Base-by-base conservation (phyloP, 2,329 filamentous ascomycete species). In the Triangularia setosa region DNA sequence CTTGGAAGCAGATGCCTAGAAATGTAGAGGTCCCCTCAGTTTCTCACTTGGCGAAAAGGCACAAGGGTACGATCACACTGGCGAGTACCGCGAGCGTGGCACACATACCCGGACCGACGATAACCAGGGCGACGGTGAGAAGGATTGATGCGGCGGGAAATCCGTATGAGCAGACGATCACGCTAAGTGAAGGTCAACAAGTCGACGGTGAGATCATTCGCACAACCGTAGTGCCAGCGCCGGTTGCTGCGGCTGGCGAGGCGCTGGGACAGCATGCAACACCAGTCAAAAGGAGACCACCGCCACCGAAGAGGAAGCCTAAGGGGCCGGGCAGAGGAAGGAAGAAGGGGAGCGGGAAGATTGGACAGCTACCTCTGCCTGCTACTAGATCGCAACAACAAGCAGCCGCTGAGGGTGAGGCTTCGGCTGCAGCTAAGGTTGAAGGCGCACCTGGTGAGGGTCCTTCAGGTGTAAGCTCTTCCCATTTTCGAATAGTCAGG, bases 171-270 rank as follows among this genome's bases (percentile, higher is more conserved):
- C 92, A 95, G 75, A 92, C 96, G 72, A 87, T 95, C 7, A 90
- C 92, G 21, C 84, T 96, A 3, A 85, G 87, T 4, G 90, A 94
- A 64, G 93, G 92, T 0, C 90, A 95, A 73, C 80, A 81, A 4
- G 84, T 96, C 0, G 90, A 94, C 68, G 92, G 92, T 63, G 93
- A 97, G 73, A 88, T 97, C 59, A 85, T 92, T 64, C 82, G 84
- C 0, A 86, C 84, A 1, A 82, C 82, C 6, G 78, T 86, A 16
- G 80, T 87, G 35, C 77, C 81, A 0, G 82, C 83, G 2, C 85
- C 86, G 44, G 81, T 82, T 5, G 84, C 83, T 1, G 82, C 84
- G 24, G 86, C 82, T n/a, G 77, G 84, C 6, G 89, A 82, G 78
- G 83, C 68, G 74, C 84, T 69, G 78, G 84, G 65, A 3, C 69